Conservation (phyloP, 192 early-diverging fungal genomes). For the Neocallimastix lanati region DNA sequence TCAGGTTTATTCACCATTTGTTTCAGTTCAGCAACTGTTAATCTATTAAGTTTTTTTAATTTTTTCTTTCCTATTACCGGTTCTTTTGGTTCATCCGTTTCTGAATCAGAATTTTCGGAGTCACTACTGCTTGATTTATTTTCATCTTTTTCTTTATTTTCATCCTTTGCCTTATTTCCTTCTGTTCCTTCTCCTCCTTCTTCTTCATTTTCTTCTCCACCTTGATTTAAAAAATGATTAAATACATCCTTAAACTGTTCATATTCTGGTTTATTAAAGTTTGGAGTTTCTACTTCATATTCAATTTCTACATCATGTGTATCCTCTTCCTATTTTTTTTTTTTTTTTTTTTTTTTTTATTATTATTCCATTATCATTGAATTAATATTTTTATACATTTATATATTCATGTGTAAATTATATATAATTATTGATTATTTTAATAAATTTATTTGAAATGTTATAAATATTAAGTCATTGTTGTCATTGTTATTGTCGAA, state of each 20-base stretch:
- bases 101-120: conserved; percentile 9
- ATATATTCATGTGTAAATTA: too few species aligned
- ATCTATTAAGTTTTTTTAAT: conserved; percentile 27
- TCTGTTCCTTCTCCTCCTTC: background rate
- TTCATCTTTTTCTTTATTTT: conserved; percentile 2
- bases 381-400: too few species aligned
- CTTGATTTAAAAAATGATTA: conserved; percentile 14
- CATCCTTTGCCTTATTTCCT: background rate
- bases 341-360: background rate
- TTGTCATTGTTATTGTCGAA: too few species aligned
- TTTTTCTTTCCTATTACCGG: conserved; percentile 21
- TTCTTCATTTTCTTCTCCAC: conserved; percentile 5
- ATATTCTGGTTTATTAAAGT: conserved; percentile 7
- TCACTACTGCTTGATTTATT: too few species aligned
- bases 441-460: too few species aligned
- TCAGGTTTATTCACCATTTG: conserved; percentile 79
- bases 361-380: too few species aligned
- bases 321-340: background rate
- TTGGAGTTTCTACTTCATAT: conserved; percentile 16
- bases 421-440: too few species aligned
- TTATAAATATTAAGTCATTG: too few species aligned
- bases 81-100: conserved; percentile 1
- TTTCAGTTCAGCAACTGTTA: conserved; percentile 79
- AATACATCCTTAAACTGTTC: conserved; percentile 20
- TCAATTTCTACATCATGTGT: conserved; percentile 15